Evolutionary conservation across 1,284 basidiomycete genomes (phyloP).

Genomic region (Trametes pubescens): DNA sequence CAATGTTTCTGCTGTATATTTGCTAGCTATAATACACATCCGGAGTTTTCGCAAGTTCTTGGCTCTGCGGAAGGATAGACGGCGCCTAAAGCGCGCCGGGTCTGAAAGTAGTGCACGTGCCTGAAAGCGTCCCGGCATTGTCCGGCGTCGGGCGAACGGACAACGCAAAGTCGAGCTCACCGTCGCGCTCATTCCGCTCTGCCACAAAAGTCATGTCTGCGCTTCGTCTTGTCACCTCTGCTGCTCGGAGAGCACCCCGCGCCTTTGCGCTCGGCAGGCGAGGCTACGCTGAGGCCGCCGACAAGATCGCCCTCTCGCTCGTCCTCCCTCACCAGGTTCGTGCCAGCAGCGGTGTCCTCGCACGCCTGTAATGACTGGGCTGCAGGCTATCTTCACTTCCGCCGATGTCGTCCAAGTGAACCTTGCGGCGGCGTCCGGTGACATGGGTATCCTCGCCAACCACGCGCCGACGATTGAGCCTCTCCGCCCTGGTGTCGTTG

Average conservation of each 20-base stretch:
- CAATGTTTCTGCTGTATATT: not conserved
- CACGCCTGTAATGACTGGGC: slow-evolving; percentile 20
- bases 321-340: slow-evolving; percentile 93
- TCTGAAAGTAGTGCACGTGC: not conserved
- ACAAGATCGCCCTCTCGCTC: slow-evolving; percentile 90
- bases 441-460: slow-evolving; percentile 98
- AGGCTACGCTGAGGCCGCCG: slow-evolving; percentile 88
- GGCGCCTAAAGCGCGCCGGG: not conserved
- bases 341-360: slow-evolving; percentile 35
- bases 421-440: slow-evolving; percentile 91
- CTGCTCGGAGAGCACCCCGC: slow-evolving; percentile 65
- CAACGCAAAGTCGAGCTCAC: slow-evolving; percentile 35
- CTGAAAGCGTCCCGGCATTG: slow-evolving; percentile 26
- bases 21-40: not conserved
- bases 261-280: slow-evolving; percentile 65
- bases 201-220: slow-evolving; percentile 66
- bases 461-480: slow-evolving; percentile 95
- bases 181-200: slow-evolving; percentile 33
- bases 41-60: not conserved
- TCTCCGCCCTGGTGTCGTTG: slow-evolving; percentile 90
- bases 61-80: not conserved
- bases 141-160: slow-evolving; percentile 22
- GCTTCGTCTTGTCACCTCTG: slow-evolving; percentile 72
- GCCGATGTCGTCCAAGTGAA: slow-evolving; percentile 94
- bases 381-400: slow-evolving; percentile 86